Conservation (phyloP, 768 basidiomycete genomes). For the Suillus occidentalis region DNA sequence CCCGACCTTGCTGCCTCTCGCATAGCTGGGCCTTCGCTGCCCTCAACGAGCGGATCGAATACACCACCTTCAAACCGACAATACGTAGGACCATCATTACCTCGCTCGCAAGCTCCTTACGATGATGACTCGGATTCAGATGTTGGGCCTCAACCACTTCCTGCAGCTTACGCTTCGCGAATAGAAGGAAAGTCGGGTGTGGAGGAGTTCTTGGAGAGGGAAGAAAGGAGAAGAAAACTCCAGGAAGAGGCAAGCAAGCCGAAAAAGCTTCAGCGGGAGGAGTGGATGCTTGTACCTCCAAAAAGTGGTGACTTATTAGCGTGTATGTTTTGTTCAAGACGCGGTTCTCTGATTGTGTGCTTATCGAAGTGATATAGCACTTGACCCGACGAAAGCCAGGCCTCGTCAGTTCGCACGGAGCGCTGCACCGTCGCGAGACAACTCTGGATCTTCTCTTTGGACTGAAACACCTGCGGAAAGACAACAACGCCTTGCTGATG, state of each 20-base stretch:
- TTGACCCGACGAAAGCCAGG: constrained; percentile 86
- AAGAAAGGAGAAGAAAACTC: constrained; percentile 72
- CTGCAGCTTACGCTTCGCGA: constrained; percentile 35
- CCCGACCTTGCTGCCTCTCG: constrained; percentile 61
- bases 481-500: constrained; percentile 89
- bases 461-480: constrained; percentile 96
- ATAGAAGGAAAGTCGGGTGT: constrained; percentile 61
- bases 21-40: constrained; percentile 29
- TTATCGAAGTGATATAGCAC: constrained; percentile 43
- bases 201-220: constrained; percentile 79
- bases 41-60: constrained; percentile 20
- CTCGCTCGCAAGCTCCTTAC: constrained; percentile 36
- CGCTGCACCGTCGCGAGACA: constrained; percentile 36
- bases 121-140: constrained; percentile 70
- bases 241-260: constrained; percentile 80
- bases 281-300: constrained; percentile 98
- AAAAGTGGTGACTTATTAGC: constrained; percentile 74
- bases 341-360: background rate
- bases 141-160: constrained; percentile 80
- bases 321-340: constrained; percentile 51
- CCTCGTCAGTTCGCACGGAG: constrained; percentile 77
- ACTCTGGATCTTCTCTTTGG: constrained; percentile 74
- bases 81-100: constrained; percentile 55
- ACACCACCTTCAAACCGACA: constrained; percentile 33
- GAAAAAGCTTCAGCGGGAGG: constrained; percentile 79